phyloP scores from a whole-genome alignment of 768 basidiomycete genomes.

The Psilocybe azurescens region DNA sequence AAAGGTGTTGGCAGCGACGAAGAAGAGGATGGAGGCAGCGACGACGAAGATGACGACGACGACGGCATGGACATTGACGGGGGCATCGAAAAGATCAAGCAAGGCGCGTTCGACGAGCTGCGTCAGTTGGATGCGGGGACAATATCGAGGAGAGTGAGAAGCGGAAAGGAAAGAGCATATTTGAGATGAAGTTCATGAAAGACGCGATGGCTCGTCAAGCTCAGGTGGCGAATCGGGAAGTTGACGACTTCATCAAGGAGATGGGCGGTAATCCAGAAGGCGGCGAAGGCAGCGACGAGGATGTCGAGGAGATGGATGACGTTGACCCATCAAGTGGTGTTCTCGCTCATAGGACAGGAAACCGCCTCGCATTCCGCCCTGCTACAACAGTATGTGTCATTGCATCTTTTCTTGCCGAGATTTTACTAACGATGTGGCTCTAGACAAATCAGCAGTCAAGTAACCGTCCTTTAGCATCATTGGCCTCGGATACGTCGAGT shows the following conservation, averaged over 20 bases:
- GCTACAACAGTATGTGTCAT: conserved; percentile 41
- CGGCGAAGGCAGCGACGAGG: conserved; percentile 21
- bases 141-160: conserved; percentile 24
- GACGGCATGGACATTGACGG: conserved; percentile 40
- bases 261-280: conserved; percentile 48
- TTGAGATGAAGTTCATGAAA: conserved; percentile 99
- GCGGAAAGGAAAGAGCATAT: conserved; percentile 70
- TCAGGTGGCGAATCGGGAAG: conserved; percentile 59
- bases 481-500: conserved; percentile 65
- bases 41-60: conserved; percentile 49
- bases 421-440: not conserved
- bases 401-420: not conserved
- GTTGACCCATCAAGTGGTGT: conserved; percentile 39
- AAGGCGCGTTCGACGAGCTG: conserved; percentile 80
- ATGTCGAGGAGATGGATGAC: conserved; percentile 27
- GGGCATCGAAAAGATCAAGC: conserved; percentile 61
- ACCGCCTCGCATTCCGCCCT: conserved; percentile 68
- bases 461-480: conserved; percentile 31
- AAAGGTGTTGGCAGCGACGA: conserved; percentile 65
- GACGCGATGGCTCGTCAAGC: conserved; percentile 80
- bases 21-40: conserved; percentile 52
- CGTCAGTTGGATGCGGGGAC: conserved; percentile 45
- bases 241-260: conserved; percentile 76
- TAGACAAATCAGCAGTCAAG: conserved; percentile 24
- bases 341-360: conserved; percentile 63